A percentile compares a stretch with the other conserved stretches of the same genome.
Conservation (phyloP, 2,329 filamentous ascomycete species). For the Verticillium isaacii region DNA sequence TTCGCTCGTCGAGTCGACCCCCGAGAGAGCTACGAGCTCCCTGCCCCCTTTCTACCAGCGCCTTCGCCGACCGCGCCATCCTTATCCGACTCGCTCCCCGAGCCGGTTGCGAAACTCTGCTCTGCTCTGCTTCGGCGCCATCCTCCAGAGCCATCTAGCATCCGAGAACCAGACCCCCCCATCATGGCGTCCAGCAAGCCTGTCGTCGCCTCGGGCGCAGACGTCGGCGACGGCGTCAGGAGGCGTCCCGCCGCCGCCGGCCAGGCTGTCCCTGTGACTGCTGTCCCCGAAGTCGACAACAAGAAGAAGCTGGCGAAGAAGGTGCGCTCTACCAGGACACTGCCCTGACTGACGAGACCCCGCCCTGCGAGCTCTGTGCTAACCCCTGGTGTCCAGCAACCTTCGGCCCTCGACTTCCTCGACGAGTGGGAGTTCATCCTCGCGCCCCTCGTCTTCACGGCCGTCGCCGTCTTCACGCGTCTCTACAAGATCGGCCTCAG, state of each 20-base stretch:
- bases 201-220: constrained; percentile 55
- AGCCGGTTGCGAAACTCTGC: not conserved
- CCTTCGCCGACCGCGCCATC: not conserved
- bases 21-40: constrained; percentile 11
- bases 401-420: constrained; percentile 58
- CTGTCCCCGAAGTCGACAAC: constrained; percentile 45
- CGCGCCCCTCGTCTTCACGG: constrained; percentile 56
- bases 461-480: constrained; percentile 61
- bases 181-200: constrained; percentile 52
- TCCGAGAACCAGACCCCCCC: not conserved
- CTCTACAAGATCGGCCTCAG: constrained; percentile 67
- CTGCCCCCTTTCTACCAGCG: not conserved
- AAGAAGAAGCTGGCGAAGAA: constrained; percentile 56
- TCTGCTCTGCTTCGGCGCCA: not conserved
- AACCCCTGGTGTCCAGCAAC: constrained; percentile 29
- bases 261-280: constrained; percentile 28
- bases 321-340: constrained; percentile 32
- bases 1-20: constrained; percentile 3
- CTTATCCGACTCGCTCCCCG: not conserved
- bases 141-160: not conserved
- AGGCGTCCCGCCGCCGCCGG: constrained; percentile 48
- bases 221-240: constrained; percentile 51
- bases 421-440: constrained; percentile 59
- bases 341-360: not conserved
- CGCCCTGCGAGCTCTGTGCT: constrained; percentile 10